Evolutionary conservation across 139 green algal species (phyloP).

Genomic region (Dunaliella sp.): DNA sequence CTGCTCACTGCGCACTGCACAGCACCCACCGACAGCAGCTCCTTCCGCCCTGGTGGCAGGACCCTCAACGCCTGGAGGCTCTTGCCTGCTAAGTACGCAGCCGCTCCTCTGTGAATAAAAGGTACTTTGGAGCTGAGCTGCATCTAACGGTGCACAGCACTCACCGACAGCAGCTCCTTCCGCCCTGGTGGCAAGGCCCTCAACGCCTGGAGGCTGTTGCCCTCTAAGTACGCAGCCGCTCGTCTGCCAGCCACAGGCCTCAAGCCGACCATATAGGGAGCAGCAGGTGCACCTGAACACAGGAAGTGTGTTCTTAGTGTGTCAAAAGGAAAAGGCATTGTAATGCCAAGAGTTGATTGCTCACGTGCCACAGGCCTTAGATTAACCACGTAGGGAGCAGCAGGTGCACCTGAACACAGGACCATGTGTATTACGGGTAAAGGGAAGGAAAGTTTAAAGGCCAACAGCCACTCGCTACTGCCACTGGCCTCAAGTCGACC

Average conservation of each 20-base stretch:
- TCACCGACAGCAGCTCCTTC: background rate
- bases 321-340: too few relatives aligned
- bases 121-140: background rate
- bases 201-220: background rate
- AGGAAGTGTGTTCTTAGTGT: too few relatives aligned
- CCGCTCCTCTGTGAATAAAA: background rate
- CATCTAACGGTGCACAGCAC: too few relatives aligned
- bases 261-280: background rate
- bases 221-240: conserved; percentile 1
- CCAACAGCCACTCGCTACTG: too few relatives aligned
- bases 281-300: background rate
- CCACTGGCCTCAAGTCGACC: too few relatives aligned
- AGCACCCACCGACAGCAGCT: background rate
- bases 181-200: background rate
- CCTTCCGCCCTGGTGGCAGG: background rate
- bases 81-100: background rate
- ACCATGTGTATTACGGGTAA: too few relatives aligned
- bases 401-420: too few relatives aligned
- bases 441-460: too few relatives aligned
- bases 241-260: background rate
- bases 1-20: too few relatives aligned
- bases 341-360: too few relatives aligned
- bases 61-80: background rate
- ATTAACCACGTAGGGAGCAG: too few relatives aligned
- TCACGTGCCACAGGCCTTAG: too few relatives aligned